Percentiles rank a stretch among this genome's conserved stretches.
Evolutionary conservation across 768 basidiomycete species (phyloP).

Genomic region (Floccularia luteovirens): DNA sequence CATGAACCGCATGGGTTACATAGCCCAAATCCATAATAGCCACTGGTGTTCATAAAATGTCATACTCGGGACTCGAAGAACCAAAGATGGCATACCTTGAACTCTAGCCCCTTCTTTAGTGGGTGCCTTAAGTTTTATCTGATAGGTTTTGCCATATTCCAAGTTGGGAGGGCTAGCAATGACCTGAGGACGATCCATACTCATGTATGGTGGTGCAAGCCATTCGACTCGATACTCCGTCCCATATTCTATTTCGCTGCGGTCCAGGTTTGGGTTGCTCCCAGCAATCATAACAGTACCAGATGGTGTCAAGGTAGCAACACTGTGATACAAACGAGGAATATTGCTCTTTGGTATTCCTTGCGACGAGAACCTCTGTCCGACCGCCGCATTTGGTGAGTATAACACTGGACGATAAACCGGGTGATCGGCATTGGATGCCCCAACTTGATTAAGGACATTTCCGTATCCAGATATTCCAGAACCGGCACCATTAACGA

Average conservation of each 20-base stretch:
- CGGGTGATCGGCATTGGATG: constrained; percentile 18
- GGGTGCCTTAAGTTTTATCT: constrained; percentile 2
- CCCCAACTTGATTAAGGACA: constrained; percentile 13
- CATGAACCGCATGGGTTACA: constrained; percentile 71
- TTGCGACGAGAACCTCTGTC: constrained; percentile 33
- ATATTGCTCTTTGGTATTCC: constrained; percentile 33
- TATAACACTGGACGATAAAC: constrained; percentile 37
- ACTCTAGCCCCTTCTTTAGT: constrained; percentile 10
- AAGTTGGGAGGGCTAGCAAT: neutral
- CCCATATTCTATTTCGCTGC: constrained; percentile 12
- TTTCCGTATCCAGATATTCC: constrained; percentile 22
- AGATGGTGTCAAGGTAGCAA: constrained; percentile 45
- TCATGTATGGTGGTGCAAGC: constrained; percentile 25
- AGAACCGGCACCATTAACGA: constrained; percentile 32
- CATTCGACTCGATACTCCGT: constrained; percentile 26
- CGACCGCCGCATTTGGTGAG: constrained; percentile 29
- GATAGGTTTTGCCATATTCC: neutral
- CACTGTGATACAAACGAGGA: constrained; percentile 54
- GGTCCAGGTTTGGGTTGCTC: constrained; percentile 28
- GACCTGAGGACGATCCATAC: constrained; percentile 4
- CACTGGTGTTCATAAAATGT: constrained; percentile 30
- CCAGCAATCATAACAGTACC: constrained; percentile 20
- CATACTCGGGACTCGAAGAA: neutral
- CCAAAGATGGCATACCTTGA: constrained; percentile 12
- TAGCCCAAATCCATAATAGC: constrained; percentile 78